Evolutionary conservation across 148 eudicot genomes (phyloP).

Genomic region (Chenopodium berlandieri): DNA sequence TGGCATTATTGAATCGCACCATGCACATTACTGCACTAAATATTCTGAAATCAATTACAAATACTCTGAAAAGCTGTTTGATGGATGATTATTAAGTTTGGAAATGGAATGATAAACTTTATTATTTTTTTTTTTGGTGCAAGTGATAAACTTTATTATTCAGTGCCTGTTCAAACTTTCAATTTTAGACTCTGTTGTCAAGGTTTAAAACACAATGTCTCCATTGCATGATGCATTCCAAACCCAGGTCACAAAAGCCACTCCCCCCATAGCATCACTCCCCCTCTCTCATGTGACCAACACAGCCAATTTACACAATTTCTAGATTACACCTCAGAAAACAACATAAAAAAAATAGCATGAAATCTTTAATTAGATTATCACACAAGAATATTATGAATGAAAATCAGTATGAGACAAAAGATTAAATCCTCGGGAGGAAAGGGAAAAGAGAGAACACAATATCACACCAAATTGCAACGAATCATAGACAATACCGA

Average conservation of each 20-base stretch:
- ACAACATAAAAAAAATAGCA: not conserved
- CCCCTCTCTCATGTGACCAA: not conserved
- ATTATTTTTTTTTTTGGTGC: no score
- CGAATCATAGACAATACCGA: not conserved
- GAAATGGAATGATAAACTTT: not conserved
- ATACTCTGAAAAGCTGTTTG: not conserved
- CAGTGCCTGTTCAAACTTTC: not conserved
- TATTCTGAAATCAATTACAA: not conserved
- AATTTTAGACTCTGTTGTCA: not conserved
- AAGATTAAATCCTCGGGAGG: not conserved
- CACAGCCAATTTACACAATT: not conserved
- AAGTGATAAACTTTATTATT: no score
- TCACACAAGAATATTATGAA: not conserved
- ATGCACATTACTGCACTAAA: not conserved
- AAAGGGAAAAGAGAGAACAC: not conserved
- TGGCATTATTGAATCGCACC: not conserved
- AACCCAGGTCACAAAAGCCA: not conserved
- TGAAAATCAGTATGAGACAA: not conserved
- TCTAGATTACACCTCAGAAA: not conserved
- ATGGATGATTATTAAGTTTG: not conserved
- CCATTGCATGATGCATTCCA: not conserved
- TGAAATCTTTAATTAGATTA: not conserved
- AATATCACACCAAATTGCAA: not conserved
- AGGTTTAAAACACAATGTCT: not conserved
- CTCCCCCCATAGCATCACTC: not conserved